A percentile compares a stretch with the other conserved stretches of the same genome.
These are phyloP conservation scores for Paraurostyla sp. DNA, from an alignment of 73 alveolate species.

Conservation along the genomic window DNA sequence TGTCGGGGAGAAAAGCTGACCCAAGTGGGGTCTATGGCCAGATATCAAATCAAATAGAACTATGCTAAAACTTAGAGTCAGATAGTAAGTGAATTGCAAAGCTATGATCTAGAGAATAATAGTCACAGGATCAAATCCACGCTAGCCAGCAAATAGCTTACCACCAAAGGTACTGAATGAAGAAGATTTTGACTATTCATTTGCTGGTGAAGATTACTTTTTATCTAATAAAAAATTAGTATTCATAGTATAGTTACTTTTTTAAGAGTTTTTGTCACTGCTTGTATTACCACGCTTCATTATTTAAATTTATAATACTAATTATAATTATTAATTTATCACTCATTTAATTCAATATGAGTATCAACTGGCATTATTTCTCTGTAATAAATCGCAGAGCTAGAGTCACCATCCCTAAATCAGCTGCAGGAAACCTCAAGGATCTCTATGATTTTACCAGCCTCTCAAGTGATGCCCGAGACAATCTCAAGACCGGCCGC, in stretches of 20 bases:
- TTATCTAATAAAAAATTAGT: neutral
- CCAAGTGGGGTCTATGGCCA: conserved; percentile 48
- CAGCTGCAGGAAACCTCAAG: conserved; percentile 35
- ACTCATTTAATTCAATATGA: conserved; percentile 19
- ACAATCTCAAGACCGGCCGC: conserved; percentile 66
- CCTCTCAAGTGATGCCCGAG: conserved; percentile 3
- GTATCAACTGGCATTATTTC: conserved; percentile 64
- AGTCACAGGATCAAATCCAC: conserved; percentile 61
- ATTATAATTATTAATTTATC: conserved; percentile 26
- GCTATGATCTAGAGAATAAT: conserved; percentile 52
- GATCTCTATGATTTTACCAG: conserved; percentile 50
- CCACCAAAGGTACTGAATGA: conserved; percentile 43
- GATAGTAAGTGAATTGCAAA: conserved; percentile 51
- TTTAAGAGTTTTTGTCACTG: neutral
- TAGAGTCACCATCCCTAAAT: conserved; percentile 22
- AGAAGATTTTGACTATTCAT: neutral
- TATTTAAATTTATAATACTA: neutral
- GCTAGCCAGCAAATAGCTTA: conserved; percentile 52
- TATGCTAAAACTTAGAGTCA: neutral
- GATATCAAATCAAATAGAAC: conserved; percentile 12
- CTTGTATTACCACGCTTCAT: conserved; percentile 6
- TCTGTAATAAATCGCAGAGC: conserved; percentile 36
- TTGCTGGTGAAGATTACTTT: neutral
- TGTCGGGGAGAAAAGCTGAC: conserved; percentile 48
- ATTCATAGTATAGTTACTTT: neutral